A percentile compares a stretch with the other conserved stretches of the same genome.
phyloP scores from a whole-genome alignment of 257 asterid species.

The Solanum okadae region DNA sequence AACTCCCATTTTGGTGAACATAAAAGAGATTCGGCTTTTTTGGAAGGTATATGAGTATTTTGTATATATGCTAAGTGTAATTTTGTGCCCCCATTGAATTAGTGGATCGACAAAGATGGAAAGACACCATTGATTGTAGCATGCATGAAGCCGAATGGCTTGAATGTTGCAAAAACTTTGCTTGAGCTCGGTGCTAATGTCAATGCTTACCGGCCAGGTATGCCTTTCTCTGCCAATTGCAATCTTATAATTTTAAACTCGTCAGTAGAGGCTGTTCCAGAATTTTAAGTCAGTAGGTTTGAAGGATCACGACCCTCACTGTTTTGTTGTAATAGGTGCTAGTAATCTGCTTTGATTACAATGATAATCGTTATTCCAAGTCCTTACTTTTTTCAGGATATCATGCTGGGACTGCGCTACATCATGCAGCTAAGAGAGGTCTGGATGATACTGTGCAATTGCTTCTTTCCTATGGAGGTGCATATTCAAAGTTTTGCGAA shows the following conservation, averaged over 20 bases:
- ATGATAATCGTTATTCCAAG: background rate
- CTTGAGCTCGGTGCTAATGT: constrained; percentile 84
- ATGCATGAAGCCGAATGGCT: constrained; percentile 56
- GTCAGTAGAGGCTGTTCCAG: background rate
- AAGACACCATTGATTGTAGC: constrained; percentile 79
- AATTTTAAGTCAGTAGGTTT: background rate
- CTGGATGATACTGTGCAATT: constrained; percentile 74
- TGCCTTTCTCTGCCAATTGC: background rate
- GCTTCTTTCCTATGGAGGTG: constrained; percentile 89
- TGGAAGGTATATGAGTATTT: background rate
- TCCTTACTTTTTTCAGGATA: constrained; percentile 41
- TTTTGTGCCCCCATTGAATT: background rate
- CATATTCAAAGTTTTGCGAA: background rate
- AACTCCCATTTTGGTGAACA: background rate
- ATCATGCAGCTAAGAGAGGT: constrained; percentile 93
- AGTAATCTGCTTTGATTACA: background rate
- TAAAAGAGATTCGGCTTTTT: background rate
- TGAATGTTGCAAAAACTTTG: constrained; percentile 61
- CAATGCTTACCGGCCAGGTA: constrained; percentile 78
- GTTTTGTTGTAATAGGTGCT: background rate
- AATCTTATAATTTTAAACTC: background rate
- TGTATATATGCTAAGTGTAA: background rate
- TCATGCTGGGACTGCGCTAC: constrained; percentile 84
- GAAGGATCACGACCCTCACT: background rate
- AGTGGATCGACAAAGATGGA: constrained; percentile 83